Evolutionary conservation across 495 filamentous ascomycete genomes (phyloP).

Genomic region (Penicillium turbatum): DNA sequence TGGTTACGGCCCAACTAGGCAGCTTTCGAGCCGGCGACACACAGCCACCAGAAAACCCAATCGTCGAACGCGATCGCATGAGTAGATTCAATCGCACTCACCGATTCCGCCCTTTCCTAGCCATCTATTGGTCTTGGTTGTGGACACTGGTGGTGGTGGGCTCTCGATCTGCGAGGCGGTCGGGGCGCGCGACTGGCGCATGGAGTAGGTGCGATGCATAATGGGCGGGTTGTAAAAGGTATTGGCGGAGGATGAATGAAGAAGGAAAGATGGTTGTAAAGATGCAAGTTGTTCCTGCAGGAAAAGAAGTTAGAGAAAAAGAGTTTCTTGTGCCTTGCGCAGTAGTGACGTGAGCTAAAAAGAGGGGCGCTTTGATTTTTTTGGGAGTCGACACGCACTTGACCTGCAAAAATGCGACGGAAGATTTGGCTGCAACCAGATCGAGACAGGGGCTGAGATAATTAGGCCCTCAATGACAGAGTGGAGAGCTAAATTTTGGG

Average conservation of each 20-base stretch:
- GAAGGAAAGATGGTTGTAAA: conserved; percentile 4
- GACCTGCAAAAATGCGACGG: conserved; percentile 28
- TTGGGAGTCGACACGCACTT: conserved; percentile 10
- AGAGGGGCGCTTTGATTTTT: conserved; percentile 10
- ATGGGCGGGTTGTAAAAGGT: conserved; percentile 6
- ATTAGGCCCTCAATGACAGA: conserved; percentile 4
- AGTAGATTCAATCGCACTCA: conserved; percentile 45
- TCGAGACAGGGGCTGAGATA: conserved; percentile 14
- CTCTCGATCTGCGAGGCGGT: conserved; percentile 88
- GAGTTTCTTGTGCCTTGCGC: conserved; percentile 28
- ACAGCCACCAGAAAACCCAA: neutral
- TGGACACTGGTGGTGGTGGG: conserved; percentile 85
- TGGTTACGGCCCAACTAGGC: conserved; percentile 18
- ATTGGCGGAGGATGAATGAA: conserved; percentile 1
- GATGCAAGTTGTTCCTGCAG: conserved; percentile 20
- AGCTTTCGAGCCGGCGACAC: conserved; percentile 4
- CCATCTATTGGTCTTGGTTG: conserved; percentile 82
- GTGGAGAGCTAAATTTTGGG: neutral
- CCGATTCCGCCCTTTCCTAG: conserved; percentile 83
- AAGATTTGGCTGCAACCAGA: conserved; percentile 34
- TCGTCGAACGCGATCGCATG: neutral
- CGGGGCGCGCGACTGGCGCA: conserved; percentile 92
- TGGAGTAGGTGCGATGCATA: conserved; percentile 99
- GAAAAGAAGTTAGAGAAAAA: conserved; percentile 15
- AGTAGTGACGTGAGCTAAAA: conserved; percentile 39